Evolutionary conservation across 2,329 filamentous ascomycete genomes (phyloP).

Genomic region (Dactylellina parvicollis): DNA sequence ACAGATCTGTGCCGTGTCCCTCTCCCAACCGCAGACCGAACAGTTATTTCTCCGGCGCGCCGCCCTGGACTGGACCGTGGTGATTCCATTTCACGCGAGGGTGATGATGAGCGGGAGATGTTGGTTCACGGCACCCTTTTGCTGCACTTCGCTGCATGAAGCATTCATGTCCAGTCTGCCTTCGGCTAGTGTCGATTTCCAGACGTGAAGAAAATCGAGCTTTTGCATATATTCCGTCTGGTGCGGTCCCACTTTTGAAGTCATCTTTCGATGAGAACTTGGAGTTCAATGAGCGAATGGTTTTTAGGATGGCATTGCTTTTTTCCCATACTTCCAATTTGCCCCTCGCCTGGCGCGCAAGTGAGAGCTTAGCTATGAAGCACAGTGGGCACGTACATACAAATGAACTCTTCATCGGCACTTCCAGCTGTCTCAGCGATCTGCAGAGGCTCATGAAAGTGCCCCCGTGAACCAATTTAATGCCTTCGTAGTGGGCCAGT

Average conservation of each 20-base stretch:
- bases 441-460: slow-evolving; percentile 34
- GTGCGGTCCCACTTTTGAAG: background rate
- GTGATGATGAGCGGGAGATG: slow-evolving; percentile 4
- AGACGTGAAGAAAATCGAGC: slow-evolving; percentile 50
- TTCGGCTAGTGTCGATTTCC: slow-evolving; percentile 47
- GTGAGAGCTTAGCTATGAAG: slow-evolving; percentile 6
- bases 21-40: slow-evolving; percentile 11
- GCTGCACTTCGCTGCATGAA: slow-evolving; percentile 12
- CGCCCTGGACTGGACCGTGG: slow-evolving; percentile 26
- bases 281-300: background rate
- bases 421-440: slow-evolving; percentile 19
- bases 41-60: slow-evolving; percentile 53
- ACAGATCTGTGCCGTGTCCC: slow-evolving; percentile 49
- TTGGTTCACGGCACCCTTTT: slow-evolving; percentile 2
- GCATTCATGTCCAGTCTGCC: slow-evolving; percentile 1
- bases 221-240: slow-evolving; percentile 8
- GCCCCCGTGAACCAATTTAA: background rate
- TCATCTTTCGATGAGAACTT: slow-evolving; percentile 10
- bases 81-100: slow-evolving; percentile 10
- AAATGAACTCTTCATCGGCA: no score
- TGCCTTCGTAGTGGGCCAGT: background rate
- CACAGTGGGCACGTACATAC: no score
- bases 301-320: slow-evolving; percentile 23
- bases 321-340: slow-evolving; percentile 30
- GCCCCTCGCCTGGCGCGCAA: slow-evolving; percentile 40